phyloP scores from a whole-genome alignment of 306 rosid genomes.

The Ziziphus jujuba region DNA sequence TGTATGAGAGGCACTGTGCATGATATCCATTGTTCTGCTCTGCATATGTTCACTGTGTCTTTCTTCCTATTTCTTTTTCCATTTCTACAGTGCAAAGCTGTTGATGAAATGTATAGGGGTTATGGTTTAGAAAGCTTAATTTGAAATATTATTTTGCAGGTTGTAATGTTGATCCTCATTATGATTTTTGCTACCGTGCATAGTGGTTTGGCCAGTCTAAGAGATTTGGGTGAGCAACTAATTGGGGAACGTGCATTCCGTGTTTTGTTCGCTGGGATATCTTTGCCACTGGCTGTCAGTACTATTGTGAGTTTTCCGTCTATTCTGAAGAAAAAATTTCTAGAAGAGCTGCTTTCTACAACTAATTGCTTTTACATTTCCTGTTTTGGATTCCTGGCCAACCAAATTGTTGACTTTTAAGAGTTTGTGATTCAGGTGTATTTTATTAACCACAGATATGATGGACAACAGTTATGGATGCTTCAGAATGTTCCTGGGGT shows the following conservation, averaged over 20 bases:
- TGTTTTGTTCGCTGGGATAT: slow-evolving; percentile 88
- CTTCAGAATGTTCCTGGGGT: slow-evolving; percentile 63
- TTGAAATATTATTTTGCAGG: slow-evolving; percentile 54
- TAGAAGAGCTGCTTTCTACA: too few relatives aligned
- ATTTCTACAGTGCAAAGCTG: neutral
- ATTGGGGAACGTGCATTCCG: slow-evolving; percentile 90
- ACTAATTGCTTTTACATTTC: slow-evolving; percentile 1
- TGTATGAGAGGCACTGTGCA: neutral
- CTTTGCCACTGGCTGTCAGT: slow-evolving; percentile 88
- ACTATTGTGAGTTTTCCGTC: slow-evolving; percentile 59
- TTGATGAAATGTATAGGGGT: neutral
- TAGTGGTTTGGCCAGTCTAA: slow-evolving; percentile 87
- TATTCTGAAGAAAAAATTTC: too few relatives aligned
- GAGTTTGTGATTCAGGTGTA: slow-evolving; percentile 67
- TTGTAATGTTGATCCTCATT: slow-evolving; percentile 67
- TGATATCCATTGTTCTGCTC: too few relatives aligned
- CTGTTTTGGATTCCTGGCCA: slow-evolving; percentile 3
- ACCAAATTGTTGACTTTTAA: slow-evolving; percentile 25
- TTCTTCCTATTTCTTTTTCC: neutral
- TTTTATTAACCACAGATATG: slow-evolving; percentile 92
- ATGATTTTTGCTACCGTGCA: slow-evolving; percentile 73
- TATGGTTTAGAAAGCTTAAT: slow-evolving; percentile 23
- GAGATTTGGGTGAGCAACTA: slow-evolving; percentile 80
- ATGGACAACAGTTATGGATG: slow-evolving; percentile 92
- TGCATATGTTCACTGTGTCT: neutral